A percentile compares a stretch with the other conserved stretches of the same genome.
Conservation (phyloP, 208 protist species). For the Acanthamoeba healyi region DNA sequence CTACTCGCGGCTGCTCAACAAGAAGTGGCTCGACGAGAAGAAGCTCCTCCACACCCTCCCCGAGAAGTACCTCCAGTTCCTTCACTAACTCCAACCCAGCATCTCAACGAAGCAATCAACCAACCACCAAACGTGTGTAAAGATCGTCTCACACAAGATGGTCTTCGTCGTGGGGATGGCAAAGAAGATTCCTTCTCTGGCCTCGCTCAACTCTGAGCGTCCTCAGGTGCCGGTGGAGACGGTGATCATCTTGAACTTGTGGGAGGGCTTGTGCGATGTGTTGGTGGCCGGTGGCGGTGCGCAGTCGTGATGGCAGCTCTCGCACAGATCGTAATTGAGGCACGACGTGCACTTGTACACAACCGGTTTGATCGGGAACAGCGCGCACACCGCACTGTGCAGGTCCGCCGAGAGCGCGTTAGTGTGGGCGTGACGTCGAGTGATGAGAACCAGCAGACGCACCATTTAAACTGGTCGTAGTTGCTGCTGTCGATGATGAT, state of each 20-base stretch:
- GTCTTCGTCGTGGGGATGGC: too few species aligned
- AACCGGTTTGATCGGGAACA: slow-evolving; percentile 57
- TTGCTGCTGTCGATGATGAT: slow-evolving; percentile 53
- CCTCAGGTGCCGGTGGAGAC: background rate
- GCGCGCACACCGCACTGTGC: slow-evolving; percentile 7
- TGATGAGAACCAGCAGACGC: too few species aligned
- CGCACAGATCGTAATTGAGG: slow-evolving; percentile 61
- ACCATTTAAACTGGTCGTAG: slow-evolving; percentile 62
- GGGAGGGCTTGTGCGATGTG: slow-evolving; percentile 61
- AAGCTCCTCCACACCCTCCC: slow-evolving; percentile 50
- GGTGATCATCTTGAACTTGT: slow-evolving; percentile 68
- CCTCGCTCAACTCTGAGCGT: too few species aligned
- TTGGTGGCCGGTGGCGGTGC: slow-evolving; percentile 54
- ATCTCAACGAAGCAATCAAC: background rate
- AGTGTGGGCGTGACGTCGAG: too few species aligned
- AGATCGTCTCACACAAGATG: too few species aligned
- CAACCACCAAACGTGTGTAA: too few species aligned
- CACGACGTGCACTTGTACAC: slow-evolving; percentile 70
- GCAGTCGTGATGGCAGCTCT: slow-evolving; percentile 44
- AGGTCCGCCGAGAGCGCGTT: background rate
- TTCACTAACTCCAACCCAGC: background rate
- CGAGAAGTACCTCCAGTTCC: slow-evolving; percentile 60
- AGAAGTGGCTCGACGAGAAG: slow-evolving; percentile 81
- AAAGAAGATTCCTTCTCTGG: too few species aligned
- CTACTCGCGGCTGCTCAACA: slow-evolving; percentile 80